Percentiles rank a stretch among this genome's conserved stretches.
These are phyloP conservation scores for Trametes gibbosa DNA, from an alignment of 768 basidiomycete species.

Conservation along the genomic window DNA sequence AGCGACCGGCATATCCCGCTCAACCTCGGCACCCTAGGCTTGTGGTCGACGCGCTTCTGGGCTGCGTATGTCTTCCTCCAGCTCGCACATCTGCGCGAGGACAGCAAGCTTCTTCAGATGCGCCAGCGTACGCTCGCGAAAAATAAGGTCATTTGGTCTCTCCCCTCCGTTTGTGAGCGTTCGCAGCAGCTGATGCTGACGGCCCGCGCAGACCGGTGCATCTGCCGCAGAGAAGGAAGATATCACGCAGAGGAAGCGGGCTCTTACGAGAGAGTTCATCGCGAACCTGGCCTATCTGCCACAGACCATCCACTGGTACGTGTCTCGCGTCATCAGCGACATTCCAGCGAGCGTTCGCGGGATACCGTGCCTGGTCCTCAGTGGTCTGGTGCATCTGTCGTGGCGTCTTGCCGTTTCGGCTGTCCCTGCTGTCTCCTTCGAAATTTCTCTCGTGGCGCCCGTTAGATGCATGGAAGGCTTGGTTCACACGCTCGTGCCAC, in stretches of 20 bases:
- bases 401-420: not conserved
- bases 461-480: not conserved
- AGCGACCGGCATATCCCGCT: slow-evolving; percentile 39
- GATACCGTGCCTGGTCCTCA: not conserved
- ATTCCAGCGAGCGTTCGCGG: not conserved
- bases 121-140: slow-evolving; percentile 57
- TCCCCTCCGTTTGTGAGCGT: not conserved
- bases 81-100: slow-evolving; percentile 69
- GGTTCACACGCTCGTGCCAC: no score
- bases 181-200: not conserved
- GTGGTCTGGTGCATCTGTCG: not conserved
- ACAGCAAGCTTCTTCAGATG: slow-evolving; percentile 54
- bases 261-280: slow-evolving; percentile 68
- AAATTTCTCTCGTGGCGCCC: not conserved
- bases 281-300: slow-evolving; percentile 79
- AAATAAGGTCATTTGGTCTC: slow-evolving; percentile 41
- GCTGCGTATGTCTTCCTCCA: slow-evolving; percentile 75
- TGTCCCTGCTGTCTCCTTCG: not conserved
- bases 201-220: slow-evolving; percentile 30
- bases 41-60: slow-evolving; percentile 85
- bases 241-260: slow-evolving; percentile 56
- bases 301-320: slow-evolving; percentile 80
- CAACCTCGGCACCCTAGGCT: slow-evolving; percentile 45
- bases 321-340: slow-evolving; percentile 5
- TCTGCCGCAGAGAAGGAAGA: slow-evolving; percentile 51